phyloP scores from a whole-genome alignment of 1,284 basidiomycete species.

The Sanghuangporus weigelae region DNA sequence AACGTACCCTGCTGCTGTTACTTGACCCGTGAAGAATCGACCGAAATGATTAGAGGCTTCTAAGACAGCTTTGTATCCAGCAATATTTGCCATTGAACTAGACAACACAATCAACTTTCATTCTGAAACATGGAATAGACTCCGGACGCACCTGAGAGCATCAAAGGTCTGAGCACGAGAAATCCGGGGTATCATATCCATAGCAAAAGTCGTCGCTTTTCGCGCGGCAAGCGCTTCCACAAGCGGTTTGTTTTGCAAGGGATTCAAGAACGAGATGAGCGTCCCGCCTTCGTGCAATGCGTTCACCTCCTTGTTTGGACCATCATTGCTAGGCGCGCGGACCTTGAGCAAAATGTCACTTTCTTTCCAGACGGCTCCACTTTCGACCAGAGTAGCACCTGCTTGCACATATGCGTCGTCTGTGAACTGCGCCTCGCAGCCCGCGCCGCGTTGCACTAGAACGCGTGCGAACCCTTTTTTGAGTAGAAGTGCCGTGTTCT shows the following conservation, averaged over 20 bases:
- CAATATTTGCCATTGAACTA: constrained; percentile 88
- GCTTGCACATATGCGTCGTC: constrained; percentile 74
- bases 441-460: constrained; percentile 69
- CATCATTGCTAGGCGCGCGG: constrained; percentile 52
- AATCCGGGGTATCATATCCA: constrained; percentile 87
- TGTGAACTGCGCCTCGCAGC: constrained; percentile 66
- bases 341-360: constrained; percentile 82
- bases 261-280: constrained; percentile 80
- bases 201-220: constrained; percentile 65
- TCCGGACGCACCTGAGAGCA: constrained; percentile 56
- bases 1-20: constrained; percentile 78
- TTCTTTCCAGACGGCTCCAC: constrained; percentile 53
- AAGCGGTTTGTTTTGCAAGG: constrained; percentile 69
- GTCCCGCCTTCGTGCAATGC: constrained; percentile 66
- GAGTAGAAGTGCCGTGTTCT: constrained; percentile 63
- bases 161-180: constrained; percentile 84
- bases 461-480: constrained; percentile 78
- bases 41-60: constrained; percentile 86
- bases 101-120: neutral
- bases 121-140: neutral
- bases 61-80: constrained; percentile 82
- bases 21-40: constrained; percentile 82
- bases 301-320: constrained; percentile 39
- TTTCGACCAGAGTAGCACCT: constrained; percentile 69
- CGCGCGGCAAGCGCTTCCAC: constrained; percentile 61